Evolutionary conservation across 306 rosid species (phyloP).

Genomic region (Canavalia ensiformis): DNA sequence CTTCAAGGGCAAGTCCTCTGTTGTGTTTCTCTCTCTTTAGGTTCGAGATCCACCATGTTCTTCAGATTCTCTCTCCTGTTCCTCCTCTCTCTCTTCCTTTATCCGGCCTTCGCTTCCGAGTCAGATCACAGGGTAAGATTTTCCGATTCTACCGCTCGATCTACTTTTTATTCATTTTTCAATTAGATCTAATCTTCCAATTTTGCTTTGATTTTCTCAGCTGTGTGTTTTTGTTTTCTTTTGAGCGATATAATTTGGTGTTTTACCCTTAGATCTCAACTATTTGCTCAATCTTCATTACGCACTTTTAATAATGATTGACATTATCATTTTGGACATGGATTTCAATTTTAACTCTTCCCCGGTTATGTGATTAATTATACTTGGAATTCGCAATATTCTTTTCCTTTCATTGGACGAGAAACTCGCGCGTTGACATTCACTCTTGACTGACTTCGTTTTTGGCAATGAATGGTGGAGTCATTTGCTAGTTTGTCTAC

Average conservation of each 20-base stretch:
- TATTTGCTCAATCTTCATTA: conserved; percentile 20
- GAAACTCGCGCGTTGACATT: neutral
- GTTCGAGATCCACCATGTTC: conserved; percentile 77
- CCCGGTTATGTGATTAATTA: neutral
- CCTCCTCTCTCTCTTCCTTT: conserved; percentile 54
- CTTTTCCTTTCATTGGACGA: neutral
- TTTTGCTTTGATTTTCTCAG: conserved; percentile 36
- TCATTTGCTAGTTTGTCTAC: conserved; percentile 17
- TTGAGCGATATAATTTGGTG: neutral
- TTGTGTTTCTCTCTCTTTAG: conserved; percentile 36
- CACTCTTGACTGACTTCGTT: neutral
- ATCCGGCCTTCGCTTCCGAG: conserved; percentile 73
- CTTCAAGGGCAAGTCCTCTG: conserved; percentile 44
- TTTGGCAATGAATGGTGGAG: neutral
- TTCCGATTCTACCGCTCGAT: conserved; percentile 48
- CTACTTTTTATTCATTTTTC: conserved; percentile 38
- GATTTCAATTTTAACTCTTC: conserved; percentile 38
- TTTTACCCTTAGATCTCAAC: conserved; percentile 45
- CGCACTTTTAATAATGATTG: neutral
- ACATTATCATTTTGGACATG: neutral
- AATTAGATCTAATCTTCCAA: conserved; percentile 58
- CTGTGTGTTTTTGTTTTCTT: conserved; percentile 3
- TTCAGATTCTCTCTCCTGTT: conserved; percentile 57
- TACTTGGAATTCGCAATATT: conserved; percentile 14
- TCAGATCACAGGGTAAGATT: conserved; percentile 88